Percentiles rank a stretch among this genome's conserved stretches.
Conservation (phyloP, 306 rosid species). For the Casuarina glauca region DNA sequence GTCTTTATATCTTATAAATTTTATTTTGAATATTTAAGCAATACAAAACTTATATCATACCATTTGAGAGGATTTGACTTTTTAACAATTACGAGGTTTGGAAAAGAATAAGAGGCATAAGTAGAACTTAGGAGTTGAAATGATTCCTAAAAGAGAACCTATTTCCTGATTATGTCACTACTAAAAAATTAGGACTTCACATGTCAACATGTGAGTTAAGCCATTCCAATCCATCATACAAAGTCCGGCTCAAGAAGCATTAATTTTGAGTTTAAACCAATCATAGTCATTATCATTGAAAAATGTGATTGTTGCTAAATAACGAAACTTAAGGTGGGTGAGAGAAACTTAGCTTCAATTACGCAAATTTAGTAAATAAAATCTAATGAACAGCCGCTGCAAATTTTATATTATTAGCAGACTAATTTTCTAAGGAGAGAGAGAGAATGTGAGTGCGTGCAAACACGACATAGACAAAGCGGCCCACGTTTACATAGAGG, state of each 20-base stretch:
- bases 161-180: background rate
- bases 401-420: conserved; percentile 4
- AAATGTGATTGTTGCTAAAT: background rate
- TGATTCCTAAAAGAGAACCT: background rate
- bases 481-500: conserved; percentile 60
- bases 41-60: no score
- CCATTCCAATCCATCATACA: background rate
- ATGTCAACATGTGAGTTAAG: background rate
- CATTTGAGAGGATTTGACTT: no score
- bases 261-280: background rate
- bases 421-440: conserved; percentile 19
- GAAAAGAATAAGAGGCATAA: background rate
- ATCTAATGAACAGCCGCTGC: background rate
- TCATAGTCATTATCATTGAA: background rate
- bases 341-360: background rate
- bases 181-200: background rate
- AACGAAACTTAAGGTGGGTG: background rate
- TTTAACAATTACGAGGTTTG: background rate
- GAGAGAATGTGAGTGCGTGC: conserved; percentile 64
- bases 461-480: conserved; percentile 78
- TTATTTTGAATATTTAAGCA: no score
- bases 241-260: background rate
- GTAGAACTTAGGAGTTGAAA: background rate
- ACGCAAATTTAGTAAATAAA: background rate
- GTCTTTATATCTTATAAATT: no score